Base-by-base conservation (phyloP, 179 eudicot species). In the Amaranthus tricolor region DNA sequence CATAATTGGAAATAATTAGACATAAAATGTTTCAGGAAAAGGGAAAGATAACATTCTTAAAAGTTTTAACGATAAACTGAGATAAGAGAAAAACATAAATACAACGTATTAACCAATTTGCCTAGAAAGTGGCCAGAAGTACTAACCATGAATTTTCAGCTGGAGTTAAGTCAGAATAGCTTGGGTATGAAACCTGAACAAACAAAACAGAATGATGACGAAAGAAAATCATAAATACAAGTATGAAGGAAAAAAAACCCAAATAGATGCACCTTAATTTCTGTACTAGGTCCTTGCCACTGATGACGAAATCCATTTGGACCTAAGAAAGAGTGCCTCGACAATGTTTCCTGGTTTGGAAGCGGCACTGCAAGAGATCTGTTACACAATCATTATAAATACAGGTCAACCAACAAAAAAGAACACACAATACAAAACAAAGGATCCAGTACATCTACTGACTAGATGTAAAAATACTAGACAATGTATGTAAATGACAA, bases 281-380 rank as follows among this genome's bases (percentile, higher is more conserved):
- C 92, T 20, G 91, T 66, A 70, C 77, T 89, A 62, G 97, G 98
- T 49, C 86, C 90, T 61, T 66, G 88, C 98, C 96, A 92, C 75
- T 88, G 93, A 67, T 88, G 81, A 63, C 84, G 89, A 78, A 94
- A 89, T 71, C 98, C 97, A 86, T 82, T 90, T 55, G 92, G 96
- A 66, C 98, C 98, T 75, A 95, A 81, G 67, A 94, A 79, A 9
- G 97, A 88, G 85, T 95, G 98, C 69, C 98, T 86, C n/a, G 96
- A 89, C 83, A 95, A 84, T 9, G 98, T 95, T 84, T 92, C 98
- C 81, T 90, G 85, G 82, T 93, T 95, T 61, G 98, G 96, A 79
- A 86, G 86, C 78, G 97, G 92, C 73, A 92, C 77, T 54, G 79
- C 79, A 62, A 92, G 73, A 77, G 91, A 89, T 77, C 98, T 90